These are phyloP conservation scores for Verticillium tricorpus DNA, from an alignment of 2,329 filamentous ascomycete species.

Conservation along the genomic window DNA sequence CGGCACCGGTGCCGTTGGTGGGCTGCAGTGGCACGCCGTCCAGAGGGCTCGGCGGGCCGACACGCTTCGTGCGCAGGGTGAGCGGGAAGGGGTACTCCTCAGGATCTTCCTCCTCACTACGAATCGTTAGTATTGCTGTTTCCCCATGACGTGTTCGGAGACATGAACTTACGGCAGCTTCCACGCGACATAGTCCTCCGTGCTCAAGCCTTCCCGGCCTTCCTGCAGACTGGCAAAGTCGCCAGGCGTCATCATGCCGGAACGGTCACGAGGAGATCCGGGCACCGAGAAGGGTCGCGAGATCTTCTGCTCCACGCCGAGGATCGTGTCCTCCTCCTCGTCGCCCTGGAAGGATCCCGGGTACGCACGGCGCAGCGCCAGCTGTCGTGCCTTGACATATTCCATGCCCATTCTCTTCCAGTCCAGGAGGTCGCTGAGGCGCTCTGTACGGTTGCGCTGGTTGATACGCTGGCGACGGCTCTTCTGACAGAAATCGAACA, in stretches of 20 bases:
- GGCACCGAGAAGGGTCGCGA: slow-evolving; percentile 90
- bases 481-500: slow-evolving; percentile 93
- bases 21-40: slow-evolving; percentile 29
- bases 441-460: slow-evolving; percentile 94
- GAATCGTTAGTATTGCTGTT: slow-evolving; percentile 20
- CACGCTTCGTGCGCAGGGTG: slow-evolving; percentile 50
- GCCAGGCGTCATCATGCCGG: slow-evolving; percentile 98
- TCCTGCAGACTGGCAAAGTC: slow-evolving; percentile 97
- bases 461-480: slow-evolving; percentile 96
- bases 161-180: slow-evolving; percentile 75
- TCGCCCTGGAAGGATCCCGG: slow-evolving; percentile 78
- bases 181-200: slow-evolving; percentile 98
- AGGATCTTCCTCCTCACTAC: slow-evolving; percentile 86
- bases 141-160: background rate
- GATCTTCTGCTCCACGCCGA: slow-evolving; percentile 90
- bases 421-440: slow-evolving; percentile 88
- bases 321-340: slow-evolving; percentile 85
- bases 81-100: slow-evolving; percentile 63
- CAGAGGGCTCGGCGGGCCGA: slow-evolving; percentile 34
- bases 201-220: slow-evolving; percentile 84
- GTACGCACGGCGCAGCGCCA: slow-evolving; percentile 88
- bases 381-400: slow-evolving; percentile 93
- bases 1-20: slow-evolving; percentile 1
- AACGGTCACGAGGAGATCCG: slow-evolving; percentile 83
- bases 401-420: slow-evolving; percentile 99